Base-by-base conservation (phyloP, 1,139 yeast genomes). In the Zygoascus hellenicus region DNA sequence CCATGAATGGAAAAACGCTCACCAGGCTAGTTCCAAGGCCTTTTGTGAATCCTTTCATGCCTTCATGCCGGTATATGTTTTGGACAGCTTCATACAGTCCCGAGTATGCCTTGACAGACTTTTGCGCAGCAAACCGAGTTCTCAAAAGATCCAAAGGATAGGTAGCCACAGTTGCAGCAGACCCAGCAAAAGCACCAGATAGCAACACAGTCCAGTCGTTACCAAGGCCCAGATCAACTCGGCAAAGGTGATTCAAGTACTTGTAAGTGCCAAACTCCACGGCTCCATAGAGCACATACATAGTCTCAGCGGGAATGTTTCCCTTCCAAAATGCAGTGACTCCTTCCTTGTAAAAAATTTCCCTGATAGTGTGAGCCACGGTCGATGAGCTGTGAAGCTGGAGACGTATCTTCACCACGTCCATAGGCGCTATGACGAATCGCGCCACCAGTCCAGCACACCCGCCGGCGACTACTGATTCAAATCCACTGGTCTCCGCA, bases 61-160 rank as follows among this genome's bases (percentile, higher is more conserved):
- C 89, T 34, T 81, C 84, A 0, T 62, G 52, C 2, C 47, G 42
- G 54, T 70, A 61, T 2, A 86, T 81, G 0, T 63, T 59, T 5
- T 48, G 50, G 1, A 78, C 63, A 1, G 82, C 75, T 19, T 48
- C 48, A 9, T 13, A 17, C 14, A 46, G 15, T 3, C 45, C 26
- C 39, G 68, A 58, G 53, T 81, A 31, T 7, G 37, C 41, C 66
- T 63, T 57, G 3, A 50, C 47, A 9, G 50, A 48, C n/a, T 61
- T 59, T 48, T 67, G 68, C 2, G 70, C 72, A 0, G 89, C 95
- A 48, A 89, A 73, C 46, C 96, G 69, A 0, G 98, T 92, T 45
- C 98, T 69, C 40, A 92, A 66, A 29, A 89, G 72, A 63, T 92
- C 98, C 58, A 88, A 80, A 0, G 98, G 98, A 59, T 92, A 92